These are phyloP conservation scores for Alloteropsis semialata DNA, from an alignment of 176 grass and related monocot species.

Conservation along the genomic window DNA sequence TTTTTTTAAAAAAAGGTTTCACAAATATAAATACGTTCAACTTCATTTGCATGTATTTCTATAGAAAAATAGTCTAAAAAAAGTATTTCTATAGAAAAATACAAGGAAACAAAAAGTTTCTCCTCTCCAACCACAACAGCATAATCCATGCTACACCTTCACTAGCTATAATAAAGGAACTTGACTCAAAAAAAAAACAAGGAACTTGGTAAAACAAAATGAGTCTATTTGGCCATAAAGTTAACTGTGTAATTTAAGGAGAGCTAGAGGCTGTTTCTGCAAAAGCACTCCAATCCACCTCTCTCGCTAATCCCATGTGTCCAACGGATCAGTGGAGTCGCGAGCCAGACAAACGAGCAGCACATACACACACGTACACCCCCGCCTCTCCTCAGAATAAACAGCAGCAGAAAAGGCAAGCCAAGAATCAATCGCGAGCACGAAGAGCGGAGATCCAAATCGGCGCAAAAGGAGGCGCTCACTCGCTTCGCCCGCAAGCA, in stretches of 20 bases:
- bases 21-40: too few relatives aligned
- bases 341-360: slow-evolving; percentile 42
- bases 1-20: too few relatives aligned
- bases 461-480: slow-evolving; percentile 23
- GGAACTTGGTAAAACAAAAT: too few relatives aligned
- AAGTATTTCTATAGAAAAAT: too few relatives aligned
- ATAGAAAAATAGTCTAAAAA: too few relatives aligned
- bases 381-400: not conserved
- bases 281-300: slow-evolving; percentile 3
- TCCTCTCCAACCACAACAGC: too few relatives aligned
- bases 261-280: not conserved
- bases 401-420: not conserved
- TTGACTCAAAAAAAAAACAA: too few relatives aligned
- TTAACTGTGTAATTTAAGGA: not conserved
- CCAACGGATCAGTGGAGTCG: slow-evolving; percentile 29
- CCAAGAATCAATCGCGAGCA: slow-evolving; percentile 12
- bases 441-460: slow-evolving; percentile 49
- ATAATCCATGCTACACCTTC: too few relatives aligned
- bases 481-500: slow-evolving; percentile 16
- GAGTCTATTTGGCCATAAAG: too few relatives aligned
- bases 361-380: slow-evolving; percentile 8
- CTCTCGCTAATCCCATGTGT: slow-evolving; percentile 21
- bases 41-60: too few relatives aligned
- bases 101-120: too few relatives aligned
- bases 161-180: too few relatives aligned